These are phyloP conservation scores for Pichia sp. DNA, from an alignment of 1,139 yeast genomes.

Conservation along the genomic window DNA sequence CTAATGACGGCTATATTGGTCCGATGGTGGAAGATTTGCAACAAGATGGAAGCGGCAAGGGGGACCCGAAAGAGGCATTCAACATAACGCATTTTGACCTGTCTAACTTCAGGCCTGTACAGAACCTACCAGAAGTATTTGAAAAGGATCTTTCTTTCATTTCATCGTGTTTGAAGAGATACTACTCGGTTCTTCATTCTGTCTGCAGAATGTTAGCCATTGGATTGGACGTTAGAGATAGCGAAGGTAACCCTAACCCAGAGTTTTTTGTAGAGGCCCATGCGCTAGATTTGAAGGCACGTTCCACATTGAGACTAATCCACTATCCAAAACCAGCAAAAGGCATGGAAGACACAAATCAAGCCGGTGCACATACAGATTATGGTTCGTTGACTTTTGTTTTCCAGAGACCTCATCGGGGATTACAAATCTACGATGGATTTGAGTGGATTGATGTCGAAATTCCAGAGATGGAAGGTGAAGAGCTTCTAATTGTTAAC, in stretches of 20 bases:
- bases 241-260: slow-evolving; percentile 34
- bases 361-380: slow-evolving; percentile 88
- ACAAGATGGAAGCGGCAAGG: slow-evolving; percentile 42
- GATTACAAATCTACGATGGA: slow-evolving; percentile 58
- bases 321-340: slow-evolving; percentile 58
- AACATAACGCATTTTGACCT: slow-evolving; percentile 41
- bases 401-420: slow-evolving; percentile 67
- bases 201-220: slow-evolving; percentile 51
- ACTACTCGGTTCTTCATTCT: slow-evolving; percentile 38
- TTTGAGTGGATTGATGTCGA: slow-evolving; percentile 57
- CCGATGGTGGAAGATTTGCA: slow-evolving; percentile 47
- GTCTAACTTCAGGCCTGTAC: slow-evolving; percentile 34
- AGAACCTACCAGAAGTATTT: slow-evolving; percentile 41
- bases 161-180: slow-evolving; percentile 35
- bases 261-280: slow-evolving; percentile 63
- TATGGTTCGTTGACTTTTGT: slow-evolving; percentile 70
- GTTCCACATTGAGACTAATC: slow-evolving; percentile 58
- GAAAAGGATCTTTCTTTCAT: slow-evolving; percentile 35
- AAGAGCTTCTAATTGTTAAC: slow-evolving; percentile 70
- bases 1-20: slow-evolving; percentile 61
- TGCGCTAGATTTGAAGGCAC: slow-evolving; percentile 45
- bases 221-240: slow-evolving; percentile 54
- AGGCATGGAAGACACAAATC: slow-evolving; percentile 36
- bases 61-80: slow-evolving; percentile 59
- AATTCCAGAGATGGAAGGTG: slow-evolving; percentile 37